Base-by-base conservation (phyloP, 768 basidiomycete species). In the Termitomyces titanicus region DNA sequence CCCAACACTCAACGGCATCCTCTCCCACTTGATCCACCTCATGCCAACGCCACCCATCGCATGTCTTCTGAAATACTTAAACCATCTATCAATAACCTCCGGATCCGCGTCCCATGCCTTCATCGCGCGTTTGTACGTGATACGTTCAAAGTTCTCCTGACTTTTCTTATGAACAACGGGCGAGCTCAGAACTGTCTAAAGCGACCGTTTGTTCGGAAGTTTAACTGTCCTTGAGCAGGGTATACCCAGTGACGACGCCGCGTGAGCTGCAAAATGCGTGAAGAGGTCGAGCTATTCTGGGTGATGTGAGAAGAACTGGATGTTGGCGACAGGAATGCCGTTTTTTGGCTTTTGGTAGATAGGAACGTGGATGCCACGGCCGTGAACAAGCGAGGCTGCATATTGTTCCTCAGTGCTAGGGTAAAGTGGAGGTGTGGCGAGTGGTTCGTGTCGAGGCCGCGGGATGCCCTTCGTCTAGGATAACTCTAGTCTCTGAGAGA, bases 111-210 rank as follows among this genome's bases (percentile, higher is more conserved):
- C 96, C 79, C 83, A 98, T 0, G 94, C 90, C 70, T 94, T 95
- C 72, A 98, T 84, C 37, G 81, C 81, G 11, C 95, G 82, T 65
- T 89, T 91, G 66, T 95, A 89, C 51, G 87, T 85, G 63, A 77
- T 81, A 27, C 92, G 76, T 68, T 94, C 88, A 68, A 96, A 98
- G 72, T 98, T 98, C 75, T 98, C 94, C 71, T 98, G 94, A 17
- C 81, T 75, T 72, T 96, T 97, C 67, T 98, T 98, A 70, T 95
- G 88, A 5, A 83, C 86, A 66, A 98, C 98, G 10, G 96, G 95
- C 3, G 84, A 81, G 34, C 87, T 82, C 10, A 80, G 78, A 17
- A 97, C 94, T 0, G 96, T 97, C 86, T 90, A 92, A 10, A 97
- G 73, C 5, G 80, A 76, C 43, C 90, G 87, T 60, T 86, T 77